Conservation (phyloP, 345 rosid genomes). For the Draba incana region DNA sequence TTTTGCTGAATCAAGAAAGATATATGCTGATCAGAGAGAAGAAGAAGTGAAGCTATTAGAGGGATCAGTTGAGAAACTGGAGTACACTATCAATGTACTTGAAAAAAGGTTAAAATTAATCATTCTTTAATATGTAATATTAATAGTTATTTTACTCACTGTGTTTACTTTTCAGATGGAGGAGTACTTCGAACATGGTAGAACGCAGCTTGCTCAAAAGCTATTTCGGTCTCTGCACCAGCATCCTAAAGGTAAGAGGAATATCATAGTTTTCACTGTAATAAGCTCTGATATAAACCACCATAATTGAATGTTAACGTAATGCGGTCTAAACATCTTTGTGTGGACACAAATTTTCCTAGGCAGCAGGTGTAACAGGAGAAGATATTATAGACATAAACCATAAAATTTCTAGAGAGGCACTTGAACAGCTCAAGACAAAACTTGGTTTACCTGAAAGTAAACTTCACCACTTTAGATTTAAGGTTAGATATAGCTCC, state of each 20-base stretch:
- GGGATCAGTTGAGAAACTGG: constrained; percentile 92
- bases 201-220: constrained; percentile 67
- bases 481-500: constrained; percentile 47
- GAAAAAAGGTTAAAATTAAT: constrained; percentile 71
- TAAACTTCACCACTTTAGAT: constrained; percentile 63
- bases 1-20: constrained; percentile 76
- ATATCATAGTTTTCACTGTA: constrained; percentile 1
- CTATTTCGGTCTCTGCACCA: constrained; percentile 66
- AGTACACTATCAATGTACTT: constrained; percentile 70
- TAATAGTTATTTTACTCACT: not conserved
- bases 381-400: constrained; percentile 55
- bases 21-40: constrained; percentile 78
- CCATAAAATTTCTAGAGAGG: constrained; percentile 77
- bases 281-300: constrained; percentile 5
- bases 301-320: constrained; percentile 2
- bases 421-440: constrained; percentile 64
- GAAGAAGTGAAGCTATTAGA: constrained; percentile 84
- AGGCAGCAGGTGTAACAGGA: constrained; percentile 48
- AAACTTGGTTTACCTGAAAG: constrained; percentile 63
- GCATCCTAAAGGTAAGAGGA: constrained; percentile 62
- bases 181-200: constrained; percentile 57
- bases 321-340: constrained; percentile 6
- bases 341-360: constrained; percentile 7
- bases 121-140: constrained; percentile 17
- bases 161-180: constrained; percentile 37